These are phyloP conservation scores for Clathrospora elynae DNA, from an alignment of 2,329 filamentous ascomycete genomes.

Conservation along the genomic window DNA sequence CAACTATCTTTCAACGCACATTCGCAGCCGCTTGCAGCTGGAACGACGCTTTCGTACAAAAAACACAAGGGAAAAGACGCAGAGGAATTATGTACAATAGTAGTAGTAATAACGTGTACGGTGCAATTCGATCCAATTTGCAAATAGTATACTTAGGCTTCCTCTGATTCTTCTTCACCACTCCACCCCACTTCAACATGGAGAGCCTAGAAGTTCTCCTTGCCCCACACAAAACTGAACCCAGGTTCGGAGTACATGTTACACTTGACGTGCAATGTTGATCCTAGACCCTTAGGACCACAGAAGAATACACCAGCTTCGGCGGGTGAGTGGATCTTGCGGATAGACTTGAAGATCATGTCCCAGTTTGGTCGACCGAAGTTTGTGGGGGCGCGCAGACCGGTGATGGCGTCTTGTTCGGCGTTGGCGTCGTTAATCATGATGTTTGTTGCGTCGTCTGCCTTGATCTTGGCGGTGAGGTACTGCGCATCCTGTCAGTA, in stretches of 20 bases:
- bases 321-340: conserved; percentile 64
- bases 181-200: neutral
- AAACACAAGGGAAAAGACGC: conserved; percentile 6
- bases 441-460: conserved; percentile 85
- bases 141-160: conserved; percentile 19
- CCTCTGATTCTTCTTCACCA: conserved; percentile 3
- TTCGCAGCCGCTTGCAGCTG: conserved; percentile 14
- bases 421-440: conserved; percentile 90
- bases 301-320: conserved; percentile 69
- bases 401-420: conserved; percentile 83
- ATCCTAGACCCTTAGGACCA: conserved; percentile 79
- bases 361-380: conserved; percentile 90
- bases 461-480: conserved; percentile 83
- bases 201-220: conserved; percentile 69
- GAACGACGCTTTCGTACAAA: neutral
- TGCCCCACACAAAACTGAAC: conserved; percentile 71
- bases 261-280: conserved; percentile 78
- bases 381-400: conserved; percentile 79
- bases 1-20: neutral
- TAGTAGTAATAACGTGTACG: conserved; percentile 13
- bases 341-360: conserved; percentile 82
- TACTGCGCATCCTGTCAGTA: conserved; percentile 56
- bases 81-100: conserved; percentile 24
- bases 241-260: conserved; percentile 86
- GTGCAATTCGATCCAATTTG: conserved; percentile 18